phyloP scores from a whole-genome alignment of 352 stramenopile genomes.

The Thalassiosira mediterranea region DNA sequence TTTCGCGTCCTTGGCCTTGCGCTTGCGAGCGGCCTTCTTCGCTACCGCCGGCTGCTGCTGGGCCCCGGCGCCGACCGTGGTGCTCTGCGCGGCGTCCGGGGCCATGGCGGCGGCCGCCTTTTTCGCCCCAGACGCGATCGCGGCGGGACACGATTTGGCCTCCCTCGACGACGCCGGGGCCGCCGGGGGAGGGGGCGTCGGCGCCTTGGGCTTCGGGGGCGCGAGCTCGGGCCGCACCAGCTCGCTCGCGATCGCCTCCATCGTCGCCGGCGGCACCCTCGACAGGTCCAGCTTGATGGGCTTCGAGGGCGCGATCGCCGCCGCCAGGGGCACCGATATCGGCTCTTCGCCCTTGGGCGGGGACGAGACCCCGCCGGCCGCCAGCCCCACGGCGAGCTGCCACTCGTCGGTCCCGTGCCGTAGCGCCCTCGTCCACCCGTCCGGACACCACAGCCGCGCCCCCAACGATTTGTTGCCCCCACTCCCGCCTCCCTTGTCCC shows the following conservation, averaged over 20 bases:
- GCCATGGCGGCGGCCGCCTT: background rate
- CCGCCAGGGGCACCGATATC: background rate
- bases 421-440: conserved; percentile 21
- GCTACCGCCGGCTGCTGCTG: no score
- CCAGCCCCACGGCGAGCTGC: no score
- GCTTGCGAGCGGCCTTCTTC: conserved; percentile 18
- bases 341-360: no score
- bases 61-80: no score
- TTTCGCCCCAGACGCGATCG: background rate
- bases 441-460: conserved; percentile 24
- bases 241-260: conserved; percentile 13
- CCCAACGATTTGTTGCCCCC: conserved; percentile 11
- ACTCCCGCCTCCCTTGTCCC: conserved; percentile 29
- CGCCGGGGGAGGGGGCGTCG: background rate
- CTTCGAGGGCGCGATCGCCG: background rate
- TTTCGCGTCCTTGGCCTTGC: conserved; percentile 13
- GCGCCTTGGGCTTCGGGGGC: background rate
- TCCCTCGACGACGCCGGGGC: background rate
- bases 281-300: conserved; percentile 10
- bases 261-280: background rate
- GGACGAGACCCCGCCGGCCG: no score
- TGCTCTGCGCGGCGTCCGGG: background rate
- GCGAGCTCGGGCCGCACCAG: conserved; percentile 9
- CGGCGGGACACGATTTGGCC: background rate
- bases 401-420: no score